Evolutionary conservation across 2,329 filamentous ascomycete genomes (phyloP), one percentile per base, ranked within the genome.

Genomic region (Verticillium albo-atrum): DNA sequence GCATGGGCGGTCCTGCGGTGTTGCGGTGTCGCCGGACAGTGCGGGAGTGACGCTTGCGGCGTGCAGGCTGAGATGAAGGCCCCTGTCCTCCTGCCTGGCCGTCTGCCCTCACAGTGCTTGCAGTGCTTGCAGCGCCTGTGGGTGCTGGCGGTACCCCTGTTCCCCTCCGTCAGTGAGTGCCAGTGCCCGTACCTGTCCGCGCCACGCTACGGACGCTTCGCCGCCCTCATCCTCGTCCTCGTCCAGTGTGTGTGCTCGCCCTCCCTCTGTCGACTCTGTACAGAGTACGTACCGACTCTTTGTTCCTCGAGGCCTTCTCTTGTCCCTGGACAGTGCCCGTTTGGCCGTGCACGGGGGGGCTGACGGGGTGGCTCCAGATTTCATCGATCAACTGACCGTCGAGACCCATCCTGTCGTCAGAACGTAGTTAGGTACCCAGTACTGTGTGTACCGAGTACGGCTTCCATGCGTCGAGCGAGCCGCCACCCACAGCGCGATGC

Each of bases 1-100:
- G 62, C 58, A 59, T 63, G 61, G 61, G 56, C 62, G 62, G 60
- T 53, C 61, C 55, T 56, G 55, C 55, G 60, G 62, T 58, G 62
- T 32, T 28, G 25, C 27, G 27, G 52, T 30, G 52, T 54, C 60
- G 60, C 35, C 54, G 51, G 50, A 62, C 56, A 58, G 58, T 60
- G 54, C 17, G 54, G 7, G 23, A 42, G 54, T 25, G 28, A 42
- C 17, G 54, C 54, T 56, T 30, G 34, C 54, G 20, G 34, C 26
- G 12, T 56, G 30, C n/a, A 47, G 42, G 42, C 42, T 47, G 42
- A 47, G 42, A 47, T 23, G 42, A 47, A 47, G 42, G 42, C 42
- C 42, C 42, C 42, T 47, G 42, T 47, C n/a, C 10, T 23, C n/a
- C n/a, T 47, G 17, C 42, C 42, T 20, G 42, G n/a, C 42, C 35